These are phyloP conservation scores for Crataegus laevigata DNA, from an alignment of 306 rosid species.

Conservation along the genomic window DNA sequence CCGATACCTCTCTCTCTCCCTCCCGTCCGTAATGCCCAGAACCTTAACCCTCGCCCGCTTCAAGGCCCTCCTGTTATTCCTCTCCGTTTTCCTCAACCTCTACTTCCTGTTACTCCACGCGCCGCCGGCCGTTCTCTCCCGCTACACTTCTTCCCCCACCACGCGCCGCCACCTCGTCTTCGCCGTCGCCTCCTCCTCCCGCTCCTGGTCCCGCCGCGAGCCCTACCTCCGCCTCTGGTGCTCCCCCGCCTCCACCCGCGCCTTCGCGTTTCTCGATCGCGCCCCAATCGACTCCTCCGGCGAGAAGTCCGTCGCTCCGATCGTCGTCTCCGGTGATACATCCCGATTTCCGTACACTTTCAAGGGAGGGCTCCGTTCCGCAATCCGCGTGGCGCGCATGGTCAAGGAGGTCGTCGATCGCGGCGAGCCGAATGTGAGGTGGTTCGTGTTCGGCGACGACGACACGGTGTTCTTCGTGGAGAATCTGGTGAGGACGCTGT, in stretches of 20 bases:
- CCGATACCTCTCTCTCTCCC: slow-evolving; percentile 6
- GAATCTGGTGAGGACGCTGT: slow-evolving; percentile 51
- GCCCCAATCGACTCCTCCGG: background rate
- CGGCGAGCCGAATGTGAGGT: slow-evolving; percentile 56
- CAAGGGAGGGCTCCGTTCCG: slow-evolving; percentile 69
- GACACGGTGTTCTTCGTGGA: slow-evolving; percentile 86
- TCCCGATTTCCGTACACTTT: slow-evolving; percentile 56
- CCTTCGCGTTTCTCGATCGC: slow-evolving; percentile 59
- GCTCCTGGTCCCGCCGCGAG: slow-evolving; percentile 56
- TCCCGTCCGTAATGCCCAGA: slow-evolving; percentile 10
- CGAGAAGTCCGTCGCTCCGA: slow-evolving; percentile 24
- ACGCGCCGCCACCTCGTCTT: slow-evolving; percentile 70
- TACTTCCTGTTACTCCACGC: slow-evolving; percentile 19
- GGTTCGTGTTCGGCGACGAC: slow-evolving; percentile 94
- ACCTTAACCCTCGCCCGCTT: slow-evolving; percentile 15
- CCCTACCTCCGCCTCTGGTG: slow-evolving; percentile 60
- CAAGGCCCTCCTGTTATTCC: slow-evolving; percentile 32
- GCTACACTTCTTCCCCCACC: slow-evolving; percentile 20
- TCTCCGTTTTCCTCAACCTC: slow-evolving; percentile 43
- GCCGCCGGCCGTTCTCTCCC: background rate
- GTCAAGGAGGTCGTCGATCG: slow-evolving; percentile 76
- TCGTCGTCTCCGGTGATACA: slow-evolving; percentile 50
- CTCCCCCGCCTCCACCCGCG: slow-evolving; percentile 47
- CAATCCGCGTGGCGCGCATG: slow-evolving; percentile 78
- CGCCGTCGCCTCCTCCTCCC: slow-evolving; percentile 60